Evolutionary conservation across 345 rosid genomes (phyloP).

Genomic region (Ceriops zippeliana): DNA sequence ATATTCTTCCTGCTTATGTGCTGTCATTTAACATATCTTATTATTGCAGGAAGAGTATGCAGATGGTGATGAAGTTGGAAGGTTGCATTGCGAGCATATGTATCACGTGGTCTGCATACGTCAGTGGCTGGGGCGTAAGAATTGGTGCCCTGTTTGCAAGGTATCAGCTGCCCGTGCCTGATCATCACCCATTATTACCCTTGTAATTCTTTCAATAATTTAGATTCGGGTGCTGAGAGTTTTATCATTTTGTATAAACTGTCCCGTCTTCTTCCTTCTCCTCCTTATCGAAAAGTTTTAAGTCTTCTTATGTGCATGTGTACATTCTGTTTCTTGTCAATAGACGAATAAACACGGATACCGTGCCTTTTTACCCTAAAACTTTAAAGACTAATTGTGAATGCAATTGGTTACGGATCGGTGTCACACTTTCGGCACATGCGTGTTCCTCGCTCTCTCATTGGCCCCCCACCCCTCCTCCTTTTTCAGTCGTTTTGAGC

Average conservation of each 20-base stretch:
- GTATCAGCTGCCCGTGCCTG: slow-evolving; percentile 46
- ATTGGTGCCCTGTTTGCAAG: slow-evolving; percentile 96
- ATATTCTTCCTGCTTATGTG: too few species aligned
- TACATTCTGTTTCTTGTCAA: slow-evolving; percentile 19
- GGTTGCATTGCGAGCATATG: slow-evolving; percentile 67
- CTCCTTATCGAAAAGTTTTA: background rate
- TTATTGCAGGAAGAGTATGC: slow-evolving; percentile 75
- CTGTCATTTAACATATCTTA: too few species aligned
- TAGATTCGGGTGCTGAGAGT: slow-evolving; percentile 16
- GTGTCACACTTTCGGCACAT: background rate
- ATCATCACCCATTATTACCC: slow-evolving; percentile 18
- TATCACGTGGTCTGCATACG: slow-evolving; percentile 66
- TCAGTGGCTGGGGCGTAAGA: slow-evolving; percentile 86
- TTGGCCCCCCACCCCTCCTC: too few species aligned
- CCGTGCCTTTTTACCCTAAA: slow-evolving; percentile 13
- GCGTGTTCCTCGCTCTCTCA: background rate
- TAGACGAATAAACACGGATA: slow-evolving; percentile 31
- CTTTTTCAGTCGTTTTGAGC: too few species aligned
- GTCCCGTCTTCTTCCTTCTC: slow-evolving; percentile 3
- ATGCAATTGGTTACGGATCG: slow-evolving; percentile 14
- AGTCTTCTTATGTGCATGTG: slow-evolving; percentile 31
- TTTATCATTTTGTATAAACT: slow-evolving; percentile 32
- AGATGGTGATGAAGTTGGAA: slow-evolving; percentile 71
- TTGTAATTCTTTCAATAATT: slow-evolving; percentile 11
- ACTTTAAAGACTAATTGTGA: slow-evolving; percentile 10